phyloP scores from a whole-genome alignment of 257 asterid species.

The Oldenlandia corymbosa region DNA sequence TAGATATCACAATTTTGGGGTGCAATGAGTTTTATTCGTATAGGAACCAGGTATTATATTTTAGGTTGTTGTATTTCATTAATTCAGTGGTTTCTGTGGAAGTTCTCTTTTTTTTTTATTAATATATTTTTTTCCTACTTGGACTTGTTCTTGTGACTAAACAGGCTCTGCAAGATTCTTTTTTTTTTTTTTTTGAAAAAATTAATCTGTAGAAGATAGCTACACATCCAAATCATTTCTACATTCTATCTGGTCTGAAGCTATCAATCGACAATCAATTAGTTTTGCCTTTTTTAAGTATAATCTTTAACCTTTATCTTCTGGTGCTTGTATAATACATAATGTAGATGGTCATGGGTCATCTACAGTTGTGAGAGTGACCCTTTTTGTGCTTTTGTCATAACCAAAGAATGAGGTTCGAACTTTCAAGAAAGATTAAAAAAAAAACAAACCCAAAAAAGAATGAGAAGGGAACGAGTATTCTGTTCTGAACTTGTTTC shows the following conservation, averaged over 20 bases:
- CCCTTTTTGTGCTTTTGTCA: neutral
- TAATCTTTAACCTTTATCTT: neutral
- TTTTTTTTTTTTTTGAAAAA: no score
- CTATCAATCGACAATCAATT: neutral
- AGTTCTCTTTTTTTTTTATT: no score
- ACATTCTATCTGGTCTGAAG: neutral
- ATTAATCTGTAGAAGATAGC: no score
- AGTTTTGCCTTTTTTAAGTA: neutral
- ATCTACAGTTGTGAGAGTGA: neutral
- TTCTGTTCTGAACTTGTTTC: no score
- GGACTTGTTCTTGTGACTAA: neutral
- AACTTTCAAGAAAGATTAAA: neutral
- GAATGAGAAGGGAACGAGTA: no score
- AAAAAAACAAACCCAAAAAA: no score
- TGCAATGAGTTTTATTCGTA: conserved; percentile 93
- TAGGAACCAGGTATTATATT: conserved; percentile 66
- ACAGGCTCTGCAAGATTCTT: neutral
- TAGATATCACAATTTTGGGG: conserved; percentile 82
- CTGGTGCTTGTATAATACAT: no score
- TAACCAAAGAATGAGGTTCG: no score
- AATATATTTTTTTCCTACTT: neutral
- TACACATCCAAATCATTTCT: no score
- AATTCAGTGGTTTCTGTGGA: no score
- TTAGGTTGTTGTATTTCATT: neutral
- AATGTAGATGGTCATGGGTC: no score